phyloP scores from a whole-genome alignment of 2,329 filamentous ascomycete species.

The Stagonosporopsis chrysanthemi region DNA sequence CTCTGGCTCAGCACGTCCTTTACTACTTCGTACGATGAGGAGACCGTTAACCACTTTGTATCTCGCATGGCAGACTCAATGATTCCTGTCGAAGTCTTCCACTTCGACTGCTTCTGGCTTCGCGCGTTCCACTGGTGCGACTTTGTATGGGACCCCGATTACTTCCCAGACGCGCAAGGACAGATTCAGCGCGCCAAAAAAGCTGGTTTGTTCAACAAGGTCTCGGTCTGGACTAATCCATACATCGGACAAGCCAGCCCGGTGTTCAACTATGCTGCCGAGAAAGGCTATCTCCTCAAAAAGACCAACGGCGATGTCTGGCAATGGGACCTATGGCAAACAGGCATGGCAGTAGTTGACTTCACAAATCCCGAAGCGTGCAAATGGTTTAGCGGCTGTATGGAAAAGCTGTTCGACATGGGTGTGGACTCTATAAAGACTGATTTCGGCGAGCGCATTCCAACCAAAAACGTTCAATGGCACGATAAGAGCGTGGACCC shows the following conservation, averaged over 20 bases:
- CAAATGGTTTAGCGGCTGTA: constrained; percentile 69
- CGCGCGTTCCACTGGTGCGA: constrained; percentile 78
- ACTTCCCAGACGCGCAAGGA: constrained; percentile 72
- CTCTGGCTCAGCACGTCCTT: constrained; percentile 81
- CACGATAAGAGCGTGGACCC: constrained; percentile 67
- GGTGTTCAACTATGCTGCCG: constrained; percentile 69
- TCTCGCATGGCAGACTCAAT: constrained; percentile 71
- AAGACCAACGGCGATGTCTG: constrained; percentile 72
- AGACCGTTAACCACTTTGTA: constrained; percentile 71
- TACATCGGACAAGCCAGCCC: constrained; percentile 75
- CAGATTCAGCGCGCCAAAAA: constrained; percentile 71
- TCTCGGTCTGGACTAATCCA: constrained; percentile 80
- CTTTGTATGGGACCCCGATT: constrained; percentile 72
- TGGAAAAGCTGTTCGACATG: constrained; percentile 70
- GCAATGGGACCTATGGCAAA: constrained; percentile 82
- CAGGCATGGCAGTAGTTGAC: constrained; percentile 76
- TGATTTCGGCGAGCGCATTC: constrained; percentile 77
- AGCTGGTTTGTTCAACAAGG: constrained; percentile 64
- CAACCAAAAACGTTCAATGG: constrained; percentile 70
- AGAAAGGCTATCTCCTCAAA: constrained; percentile 73
- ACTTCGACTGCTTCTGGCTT: constrained; percentile 83
- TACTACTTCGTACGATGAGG: constrained; percentile 75
- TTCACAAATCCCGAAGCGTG: constrained; percentile 75
- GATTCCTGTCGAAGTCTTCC: constrained; percentile 74
- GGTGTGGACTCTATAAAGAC: constrained; percentile 78